These are phyloP conservation scores for Cladosporium velox DNA, from an alignment of 2,329 filamentous ascomycete species.

Conservation along the genomic window DNA sequence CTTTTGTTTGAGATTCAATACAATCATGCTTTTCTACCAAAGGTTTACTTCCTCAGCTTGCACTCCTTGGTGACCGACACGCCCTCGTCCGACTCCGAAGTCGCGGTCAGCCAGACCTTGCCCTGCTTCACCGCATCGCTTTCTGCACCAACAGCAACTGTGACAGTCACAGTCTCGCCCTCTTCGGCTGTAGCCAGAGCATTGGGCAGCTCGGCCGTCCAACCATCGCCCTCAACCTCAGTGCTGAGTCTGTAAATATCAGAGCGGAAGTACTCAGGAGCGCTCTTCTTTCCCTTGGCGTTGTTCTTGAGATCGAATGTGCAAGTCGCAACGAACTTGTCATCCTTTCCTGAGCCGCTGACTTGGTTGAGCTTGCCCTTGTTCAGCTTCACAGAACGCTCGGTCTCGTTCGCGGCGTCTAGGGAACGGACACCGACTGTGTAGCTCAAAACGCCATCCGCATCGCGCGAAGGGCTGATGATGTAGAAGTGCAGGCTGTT, in stretches of 20 bases:
- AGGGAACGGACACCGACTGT: constrained; percentile 52
- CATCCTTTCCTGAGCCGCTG: constrained; percentile 6
- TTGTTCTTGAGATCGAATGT: constrained; percentile 53
- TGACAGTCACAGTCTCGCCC: constrained; percentile 1
- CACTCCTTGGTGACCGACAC: constrained; percentile 13
- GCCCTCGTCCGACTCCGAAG: constrained; percentile 15
- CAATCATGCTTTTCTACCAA: neutral
- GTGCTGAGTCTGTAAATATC: constrained; percentile 54
- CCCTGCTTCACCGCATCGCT: constrained; percentile 44
- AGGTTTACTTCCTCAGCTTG: constrained; percentile 4
- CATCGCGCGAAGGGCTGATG: constrained; percentile 46
- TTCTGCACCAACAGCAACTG: constrained; percentile 46
- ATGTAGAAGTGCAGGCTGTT: constrained; percentile 57
- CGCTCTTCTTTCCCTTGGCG: constrained; percentile 38
- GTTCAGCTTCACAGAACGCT: constrained; percentile 9
- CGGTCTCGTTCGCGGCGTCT: constrained; percentile 34
- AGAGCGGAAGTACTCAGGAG: constrained; percentile 44
- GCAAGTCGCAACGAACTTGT: constrained; percentile 40
- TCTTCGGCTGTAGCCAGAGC: constrained; percentile 6
- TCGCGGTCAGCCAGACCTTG: constrained; percentile 39
- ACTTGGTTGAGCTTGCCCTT: constrained; percentile 4
- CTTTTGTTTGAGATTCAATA: no score
- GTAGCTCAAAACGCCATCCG: constrained; percentile 50
- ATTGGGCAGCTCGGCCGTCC: constrained; percentile 46
- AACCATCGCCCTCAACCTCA: constrained; percentile 48